Percentiles rank a stretch among this genome's conserved stretches.
These are phyloP conservation scores for Mangifera indica DNA, from an alignment of 345 rosid species.

Conservation along the genomic window DNA sequence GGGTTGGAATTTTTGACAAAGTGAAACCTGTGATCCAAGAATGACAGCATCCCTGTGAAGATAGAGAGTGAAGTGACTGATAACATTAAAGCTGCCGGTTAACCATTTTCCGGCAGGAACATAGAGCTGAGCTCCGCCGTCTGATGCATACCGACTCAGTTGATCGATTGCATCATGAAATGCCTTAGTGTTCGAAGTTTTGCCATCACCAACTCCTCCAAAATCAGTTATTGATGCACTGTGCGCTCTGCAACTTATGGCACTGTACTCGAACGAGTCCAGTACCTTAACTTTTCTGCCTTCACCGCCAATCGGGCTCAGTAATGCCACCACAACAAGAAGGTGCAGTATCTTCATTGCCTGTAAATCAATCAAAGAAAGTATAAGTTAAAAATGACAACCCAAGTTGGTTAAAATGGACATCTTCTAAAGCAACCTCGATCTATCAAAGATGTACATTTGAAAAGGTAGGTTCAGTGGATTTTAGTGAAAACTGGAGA, in stretches of 20 bases:
- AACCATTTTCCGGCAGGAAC: conserved; percentile 88
- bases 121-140: conserved; percentile 72
- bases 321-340: conserved; percentile 23
- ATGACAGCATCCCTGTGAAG: conserved; percentile 80
- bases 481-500: no score
- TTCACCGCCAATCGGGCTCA: conserved; percentile 36
- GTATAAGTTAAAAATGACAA: background rate
- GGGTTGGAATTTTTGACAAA: background rate
- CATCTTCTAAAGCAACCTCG: no score
- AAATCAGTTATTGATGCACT: conserved; percentile 78
- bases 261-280: conserved; percentile 63
- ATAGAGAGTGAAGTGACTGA: conserved; percentile 83
- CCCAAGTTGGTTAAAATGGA: background rate
- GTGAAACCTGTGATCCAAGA: conserved; percentile 73
- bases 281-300: conserved; percentile 32
- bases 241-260: conserved; percentile 73
- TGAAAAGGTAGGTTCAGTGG: no score
- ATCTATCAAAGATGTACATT: no score
- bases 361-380: conserved; percentile 20
- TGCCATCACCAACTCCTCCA: conserved; percentile 89
- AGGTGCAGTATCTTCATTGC: conserved; percentile 19
- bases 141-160: conserved; percentile 48
- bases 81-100: conserved; percentile 79
- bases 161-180: conserved; percentile 62
- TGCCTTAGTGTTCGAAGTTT: conserved; percentile 74